A percentile compares a stretch with the other conserved stretches of the same genome.
Evolutionary conservation across 1,284 basidiomycete species (phyloP).

Genomic region (Ceraceosorus guamensis): DNA sequence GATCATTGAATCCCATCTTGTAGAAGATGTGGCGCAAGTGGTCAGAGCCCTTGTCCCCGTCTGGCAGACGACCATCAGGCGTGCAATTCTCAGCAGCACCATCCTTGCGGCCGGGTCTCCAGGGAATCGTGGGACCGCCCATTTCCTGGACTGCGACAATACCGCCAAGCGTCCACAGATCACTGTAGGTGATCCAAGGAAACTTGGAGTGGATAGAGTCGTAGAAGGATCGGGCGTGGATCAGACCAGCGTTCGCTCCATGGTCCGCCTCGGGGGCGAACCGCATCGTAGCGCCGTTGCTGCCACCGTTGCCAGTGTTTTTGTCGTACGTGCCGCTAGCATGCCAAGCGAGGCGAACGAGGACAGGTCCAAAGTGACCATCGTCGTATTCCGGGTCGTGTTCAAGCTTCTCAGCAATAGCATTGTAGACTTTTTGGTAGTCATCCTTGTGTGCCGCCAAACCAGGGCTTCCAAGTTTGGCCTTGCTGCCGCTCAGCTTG

Average conservation of each 20-base stretch:
- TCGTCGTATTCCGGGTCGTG: constrained; percentile 20
- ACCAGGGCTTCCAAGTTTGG: background rate
- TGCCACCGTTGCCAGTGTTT: constrained; percentile 73
- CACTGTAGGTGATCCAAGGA: constrained; percentile 45
- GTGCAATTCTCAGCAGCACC: constrained; percentile 53
- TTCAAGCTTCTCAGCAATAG: constrained; percentile 39
- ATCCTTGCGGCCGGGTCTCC: constrained; percentile 50
- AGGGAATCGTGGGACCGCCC: constrained; percentile 47
- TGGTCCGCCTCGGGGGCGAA: constrained; percentile 57
- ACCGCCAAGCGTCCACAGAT: constrained; percentile 51
- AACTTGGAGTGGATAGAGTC: constrained; percentile 69
- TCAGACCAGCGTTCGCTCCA: constrained; percentile 77
- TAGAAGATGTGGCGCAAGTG: constrained; percentile 67
- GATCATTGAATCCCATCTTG: constrained; percentile 68
- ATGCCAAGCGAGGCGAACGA: constrained; percentile 84
- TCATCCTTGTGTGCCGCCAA: background rate
- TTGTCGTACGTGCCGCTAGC: constrained; percentile 70
- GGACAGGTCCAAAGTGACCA: constrained; percentile 58
- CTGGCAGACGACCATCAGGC: constrained; percentile 89
- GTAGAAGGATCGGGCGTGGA: constrained; percentile 73
- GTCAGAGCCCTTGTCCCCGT: constrained; percentile 72
- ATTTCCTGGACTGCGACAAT: constrained; percentile 62
- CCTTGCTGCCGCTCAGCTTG: constrained; percentile 17
- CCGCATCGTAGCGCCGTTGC: constrained; percentile 53
- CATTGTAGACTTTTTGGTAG: constrained; percentile 35